Evolutionary conservation across 306 rosid genomes (phyloP).

Genomic region (Geum urbanum): DNA sequence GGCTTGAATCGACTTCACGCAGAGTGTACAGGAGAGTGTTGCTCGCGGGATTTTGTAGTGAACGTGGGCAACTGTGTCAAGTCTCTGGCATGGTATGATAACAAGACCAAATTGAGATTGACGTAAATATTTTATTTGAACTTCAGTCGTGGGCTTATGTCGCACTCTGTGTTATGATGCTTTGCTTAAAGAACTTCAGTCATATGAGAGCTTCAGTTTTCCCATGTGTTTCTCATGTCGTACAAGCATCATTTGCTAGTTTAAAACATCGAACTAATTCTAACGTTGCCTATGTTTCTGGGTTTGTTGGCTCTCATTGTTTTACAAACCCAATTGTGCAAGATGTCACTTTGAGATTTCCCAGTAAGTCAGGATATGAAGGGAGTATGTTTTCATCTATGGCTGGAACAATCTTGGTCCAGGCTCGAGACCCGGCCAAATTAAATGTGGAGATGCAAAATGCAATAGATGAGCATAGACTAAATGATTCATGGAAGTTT

Average conservation of each 20-base stretch:
- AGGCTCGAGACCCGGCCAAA: conserved; percentile 6
- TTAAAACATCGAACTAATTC: background rate
- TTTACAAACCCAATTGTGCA: background rate
- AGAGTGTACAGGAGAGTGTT: conserved; percentile 80
- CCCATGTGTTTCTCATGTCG: background rate
- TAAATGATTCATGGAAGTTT: conserved; percentile 2
- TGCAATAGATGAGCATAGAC: background rate
- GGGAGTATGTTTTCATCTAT: background rate
- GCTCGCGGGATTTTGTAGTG: conserved; percentile 75
- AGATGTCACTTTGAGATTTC: background rate
- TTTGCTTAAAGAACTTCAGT: background rate
- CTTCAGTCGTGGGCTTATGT: too few species aligned
- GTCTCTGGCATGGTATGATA: conserved; percentile 89
- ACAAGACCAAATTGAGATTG: too few species aligned
- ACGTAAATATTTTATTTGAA: too few species aligned
- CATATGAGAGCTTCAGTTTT: background rate
- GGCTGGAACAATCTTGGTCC: conserved; percentile 10
- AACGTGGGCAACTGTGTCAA: conserved; percentile 95
- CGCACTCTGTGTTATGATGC: background rate
- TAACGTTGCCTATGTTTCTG: background rate
- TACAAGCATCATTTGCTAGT: background rate
- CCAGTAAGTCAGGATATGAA: background rate
- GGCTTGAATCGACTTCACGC: conserved; percentile 92
- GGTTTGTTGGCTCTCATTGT: background rate
- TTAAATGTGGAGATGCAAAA: conserved; percentile 1